These are phyloP conservation scores for Neoscytalidium dimidiatum DNA, from an alignment of 2,329 filamentous ascomycete species.

Conservation along the genomic window DNA sequence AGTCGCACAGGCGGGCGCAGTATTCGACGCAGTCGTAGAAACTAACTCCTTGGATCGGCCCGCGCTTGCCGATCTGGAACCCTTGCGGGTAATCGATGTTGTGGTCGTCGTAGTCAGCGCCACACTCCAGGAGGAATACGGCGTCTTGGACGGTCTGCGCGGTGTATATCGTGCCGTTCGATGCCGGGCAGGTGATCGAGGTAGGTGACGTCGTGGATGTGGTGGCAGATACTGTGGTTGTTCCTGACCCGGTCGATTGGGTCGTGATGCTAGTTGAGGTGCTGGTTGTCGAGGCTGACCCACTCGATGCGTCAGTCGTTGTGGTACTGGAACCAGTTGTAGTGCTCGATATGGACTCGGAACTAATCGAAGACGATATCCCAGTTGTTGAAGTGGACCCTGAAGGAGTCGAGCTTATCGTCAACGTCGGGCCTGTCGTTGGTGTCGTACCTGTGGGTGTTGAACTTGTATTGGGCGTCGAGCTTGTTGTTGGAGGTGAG, in stretches of 20 bases:
- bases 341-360: too few relatives aligned
- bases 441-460: too few relatives aligned
- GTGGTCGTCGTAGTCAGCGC: background rate
- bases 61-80: background rate
- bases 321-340: background rate
- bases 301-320: background rate
- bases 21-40: conserved; percentile 3
- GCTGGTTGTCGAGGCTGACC: background rate
- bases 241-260: background rate
- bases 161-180: background rate
- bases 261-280: background rate
- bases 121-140: background rate
- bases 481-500: background rate
- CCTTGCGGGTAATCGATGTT: background rate
- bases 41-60: background rate
- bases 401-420: background rate
- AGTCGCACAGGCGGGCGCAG: conserved; percentile 4
- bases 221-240: background rate
- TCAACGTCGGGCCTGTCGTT: background rate
- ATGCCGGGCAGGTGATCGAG: background rate
- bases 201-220: background rate
- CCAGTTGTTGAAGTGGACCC: background rate
- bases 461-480: background rate
- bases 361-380: too few relatives aligned
- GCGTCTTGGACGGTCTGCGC: background rate